Percentiles rank a stretch among this genome's conserved stretches.
Conservation (phyloP, 1,284 basidiomycete genomes). For the Malassezia arunalokei region DNA sequence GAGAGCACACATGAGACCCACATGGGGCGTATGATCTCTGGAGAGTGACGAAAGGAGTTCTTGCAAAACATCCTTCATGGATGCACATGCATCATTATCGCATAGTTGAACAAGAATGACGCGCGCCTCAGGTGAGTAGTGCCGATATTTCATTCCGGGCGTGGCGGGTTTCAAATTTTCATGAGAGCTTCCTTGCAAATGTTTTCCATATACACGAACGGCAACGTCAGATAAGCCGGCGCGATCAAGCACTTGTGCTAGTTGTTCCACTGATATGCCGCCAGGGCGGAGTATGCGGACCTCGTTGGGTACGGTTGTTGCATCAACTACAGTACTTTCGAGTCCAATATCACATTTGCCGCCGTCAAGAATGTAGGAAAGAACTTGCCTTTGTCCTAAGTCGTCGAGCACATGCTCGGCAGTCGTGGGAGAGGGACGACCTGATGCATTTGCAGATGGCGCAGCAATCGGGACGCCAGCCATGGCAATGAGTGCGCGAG, state of each 20-base stretch:
- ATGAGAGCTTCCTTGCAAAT: constrained; percentile 25
- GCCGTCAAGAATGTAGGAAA: constrained; percentile 79
- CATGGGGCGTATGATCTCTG: neutral
- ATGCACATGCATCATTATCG: constrained; percentile 51
- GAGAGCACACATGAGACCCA: constrained; percentile 24
- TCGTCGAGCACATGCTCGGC: constrained; percentile 75
- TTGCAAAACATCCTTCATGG: neutral
- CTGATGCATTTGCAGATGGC: constrained; percentile 88
- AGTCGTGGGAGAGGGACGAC: constrained; percentile 84
- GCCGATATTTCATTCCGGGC: constrained; percentile 98
- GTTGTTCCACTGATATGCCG: constrained; percentile 77
- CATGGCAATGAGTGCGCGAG: constrained; percentile 71
- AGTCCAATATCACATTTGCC: constrained; percentile 77
- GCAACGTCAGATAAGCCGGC: constrained; percentile 4
- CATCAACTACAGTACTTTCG: constrained; percentile 92
- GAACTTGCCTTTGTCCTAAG: constrained; percentile 49
- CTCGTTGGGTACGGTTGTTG: constrained; percentile 51
- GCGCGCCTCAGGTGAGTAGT: constrained; percentile 65
- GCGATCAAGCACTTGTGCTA: constrained; percentile 18
- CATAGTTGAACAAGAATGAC: constrained; percentile 42
- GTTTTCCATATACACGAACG: constrained; percentile 39
- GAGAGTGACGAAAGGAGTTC: neutral
- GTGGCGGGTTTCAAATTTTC: constrained; percentile 59
- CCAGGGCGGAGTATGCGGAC: constrained; percentile 80
- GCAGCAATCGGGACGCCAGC: constrained; percentile 72